phyloP scores from a whole-genome alignment of 179 eudicot species.

The Silene noctiflora region DNA sequence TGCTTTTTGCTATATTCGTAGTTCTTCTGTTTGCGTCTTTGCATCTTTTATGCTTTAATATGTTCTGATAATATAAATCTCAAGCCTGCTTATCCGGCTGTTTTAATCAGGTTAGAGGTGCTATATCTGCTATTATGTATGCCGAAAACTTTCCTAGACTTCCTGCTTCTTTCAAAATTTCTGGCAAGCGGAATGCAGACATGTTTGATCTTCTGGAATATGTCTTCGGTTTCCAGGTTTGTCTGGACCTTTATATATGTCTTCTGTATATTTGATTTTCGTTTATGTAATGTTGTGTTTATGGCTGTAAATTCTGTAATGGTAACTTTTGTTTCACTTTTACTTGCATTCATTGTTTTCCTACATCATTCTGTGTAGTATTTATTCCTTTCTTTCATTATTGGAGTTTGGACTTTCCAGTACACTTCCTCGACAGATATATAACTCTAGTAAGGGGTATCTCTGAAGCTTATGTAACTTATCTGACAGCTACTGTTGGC shows the following conservation, averaged over 20 bases:
- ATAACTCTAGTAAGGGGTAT: neutral
- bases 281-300: neutral
- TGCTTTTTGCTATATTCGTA: neutral
- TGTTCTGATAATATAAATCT: neutral
- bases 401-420: neutral
- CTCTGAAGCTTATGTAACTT: neutral
- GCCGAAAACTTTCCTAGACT: constrained; percentile 71
- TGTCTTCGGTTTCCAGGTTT: constrained; percentile 97
- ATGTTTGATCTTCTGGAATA: constrained; percentile 94
- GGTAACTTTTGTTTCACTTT: neutral
- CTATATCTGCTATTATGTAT: constrained; percentile 67
- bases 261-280: neutral
- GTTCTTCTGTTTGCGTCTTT: neutral
- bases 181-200: constrained; percentile 73
- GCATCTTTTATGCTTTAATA: neutral
- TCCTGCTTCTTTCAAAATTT: constrained; percentile 59
- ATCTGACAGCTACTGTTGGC: constrained; percentile 8
- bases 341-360: constrained; percentile 3
- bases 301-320: neutral
- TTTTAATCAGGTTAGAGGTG: constrained; percentile 71
- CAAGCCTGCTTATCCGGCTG: constrained; percentile 12
- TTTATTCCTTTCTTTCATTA: neutral
- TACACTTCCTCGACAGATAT: no score
- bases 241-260: constrained; percentile 4
- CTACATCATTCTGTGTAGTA: neutral